Conservation (phyloP, 164 flowering plant genomes). For the Annona squamosa region DNA sequence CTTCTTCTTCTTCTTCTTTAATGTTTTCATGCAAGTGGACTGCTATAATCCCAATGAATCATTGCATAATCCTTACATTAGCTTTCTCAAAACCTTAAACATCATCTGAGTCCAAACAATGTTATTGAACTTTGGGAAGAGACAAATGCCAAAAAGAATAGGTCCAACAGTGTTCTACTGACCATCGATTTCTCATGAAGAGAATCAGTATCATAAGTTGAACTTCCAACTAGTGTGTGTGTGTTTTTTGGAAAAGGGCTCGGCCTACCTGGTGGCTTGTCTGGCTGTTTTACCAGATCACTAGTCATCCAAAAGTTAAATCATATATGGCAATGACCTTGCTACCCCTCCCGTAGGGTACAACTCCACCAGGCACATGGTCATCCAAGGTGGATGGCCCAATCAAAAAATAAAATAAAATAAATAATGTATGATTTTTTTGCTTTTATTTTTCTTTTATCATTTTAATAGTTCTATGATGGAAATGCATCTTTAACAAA, state of each 20-base stretch:
- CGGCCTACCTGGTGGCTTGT: neutral
- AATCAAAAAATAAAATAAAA: no score
- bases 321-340: no score
- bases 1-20: no score
- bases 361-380: no score
- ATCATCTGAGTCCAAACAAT: neutral
- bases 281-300: neutral
- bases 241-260: neutral
- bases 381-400: no score
- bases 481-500: no score
- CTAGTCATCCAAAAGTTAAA: neutral
- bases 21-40: neutral
- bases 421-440: no score
- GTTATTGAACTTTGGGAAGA: neutral
- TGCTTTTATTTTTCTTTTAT: no score
- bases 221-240: neutral
- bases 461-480: no score
- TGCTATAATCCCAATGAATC: neutral
- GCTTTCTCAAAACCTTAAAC: neutral
- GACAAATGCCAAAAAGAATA: neutral
- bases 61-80: neutral
- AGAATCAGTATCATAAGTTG: neutral
- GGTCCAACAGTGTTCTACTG: neutral
- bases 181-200: neutral
- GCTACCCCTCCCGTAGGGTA: no score